Evolutionary conservation across 352 stramenopile species (phyloP), one percentile per base, ranked within the genome.

Genomic region (Phytophthora megakarya): DNA sequence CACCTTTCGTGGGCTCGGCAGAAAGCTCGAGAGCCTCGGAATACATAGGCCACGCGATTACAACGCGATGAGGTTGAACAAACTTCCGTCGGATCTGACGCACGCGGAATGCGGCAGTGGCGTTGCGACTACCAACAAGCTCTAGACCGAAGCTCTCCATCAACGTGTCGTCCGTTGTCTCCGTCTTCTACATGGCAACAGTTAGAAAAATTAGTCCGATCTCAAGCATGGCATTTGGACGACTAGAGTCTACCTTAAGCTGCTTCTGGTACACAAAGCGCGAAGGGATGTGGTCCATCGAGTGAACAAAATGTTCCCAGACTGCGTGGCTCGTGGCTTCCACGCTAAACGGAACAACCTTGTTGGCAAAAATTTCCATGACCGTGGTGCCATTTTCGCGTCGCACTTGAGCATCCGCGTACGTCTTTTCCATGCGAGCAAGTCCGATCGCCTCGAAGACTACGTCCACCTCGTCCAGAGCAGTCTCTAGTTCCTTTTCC

Each of bases 361-460:
- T 86, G 67, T 83, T 84, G 19, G 73, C 78, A 16, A 80, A 84
- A 47, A 85, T 84, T 55, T 83, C 78, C 63, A 85, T 80, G 12
- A 84, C 47, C 16, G 75, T 79, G 18, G 21, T 57, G 32, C 71
- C 75, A 26, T 75, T 70, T 40, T 86, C 78, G 37, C 61, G 65
- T 15, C 77, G 75, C 26, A 87, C 50, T 66, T 85, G 73, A 10
- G 76, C 76, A 32, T 84, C 73, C 11, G 72, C 67, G 45, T 85
- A 81, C 18, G 73, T 66, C 16, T 73, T 83, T 33, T 85, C 73
- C 73, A 83, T 81, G 25, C 64, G 66, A 16, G 70, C 72, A 25
- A 86, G 72, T 0, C 75, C 77, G 42, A 76, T 84, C 11, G 75
- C 70, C 40, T 86, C 75, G 21, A 86, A 82, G 15, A 81, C 76